phyloP scores from a whole-genome alignment of 2,329 filamentous ascomycete genomes.

The Sporothrix mexicana region DNA sequence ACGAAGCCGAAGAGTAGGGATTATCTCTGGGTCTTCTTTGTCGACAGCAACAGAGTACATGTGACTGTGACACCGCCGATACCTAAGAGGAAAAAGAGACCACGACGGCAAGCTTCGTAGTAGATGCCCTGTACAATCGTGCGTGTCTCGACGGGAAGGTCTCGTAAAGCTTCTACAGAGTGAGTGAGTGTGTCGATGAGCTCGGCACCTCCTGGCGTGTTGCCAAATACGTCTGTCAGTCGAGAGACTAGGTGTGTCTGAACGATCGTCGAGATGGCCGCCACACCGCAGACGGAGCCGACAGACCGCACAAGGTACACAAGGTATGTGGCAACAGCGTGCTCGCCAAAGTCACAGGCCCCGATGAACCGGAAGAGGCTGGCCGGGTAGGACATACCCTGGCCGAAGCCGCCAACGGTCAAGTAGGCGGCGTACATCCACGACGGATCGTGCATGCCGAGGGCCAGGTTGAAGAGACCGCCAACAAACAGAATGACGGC shows the following conservation, averaged over 20 bases:
- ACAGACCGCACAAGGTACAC: slow-evolving; percentile 33
- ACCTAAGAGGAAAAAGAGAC: slow-evolving; percentile 33
- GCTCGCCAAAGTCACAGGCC: slow-evolving; percentile 22
- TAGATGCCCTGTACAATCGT: slow-evolving; percentile 31
- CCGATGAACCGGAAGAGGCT: neutral
- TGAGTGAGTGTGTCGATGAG: slow-evolving; percentile 32
- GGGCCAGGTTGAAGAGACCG: slow-evolving; percentile 50
- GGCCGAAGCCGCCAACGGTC: slow-evolving; percentile 34
- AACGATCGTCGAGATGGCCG: slow-evolving; percentile 33
- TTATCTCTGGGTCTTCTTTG: neutral
- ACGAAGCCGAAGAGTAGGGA: neutral
- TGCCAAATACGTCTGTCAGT: slow-evolving; percentile 27
- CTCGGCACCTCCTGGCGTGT: slow-evolving; percentile 20
- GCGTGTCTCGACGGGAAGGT: slow-evolving; percentile 26
- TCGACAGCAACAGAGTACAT: slow-evolving; percentile 27
- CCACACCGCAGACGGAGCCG: slow-evolving; percentile 34
- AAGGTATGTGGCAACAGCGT: slow-evolving; percentile 33
- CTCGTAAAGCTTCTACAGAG: slow-evolving; percentile 32
- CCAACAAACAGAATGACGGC: slow-evolving; percentile 59
- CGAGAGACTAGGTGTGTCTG: slow-evolving; percentile 17
- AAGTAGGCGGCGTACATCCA: slow-evolving; percentile 55
- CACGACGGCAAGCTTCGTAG: slow-evolving; percentile 33
- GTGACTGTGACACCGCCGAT: slow-evolving; percentile 14
- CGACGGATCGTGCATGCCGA: slow-evolving; percentile 53
- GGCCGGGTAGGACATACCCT: slow-evolving; percentile 35